Conservation (phyloP, 23 red algal genomes). For the Gracilaria gracilis region DNA sequence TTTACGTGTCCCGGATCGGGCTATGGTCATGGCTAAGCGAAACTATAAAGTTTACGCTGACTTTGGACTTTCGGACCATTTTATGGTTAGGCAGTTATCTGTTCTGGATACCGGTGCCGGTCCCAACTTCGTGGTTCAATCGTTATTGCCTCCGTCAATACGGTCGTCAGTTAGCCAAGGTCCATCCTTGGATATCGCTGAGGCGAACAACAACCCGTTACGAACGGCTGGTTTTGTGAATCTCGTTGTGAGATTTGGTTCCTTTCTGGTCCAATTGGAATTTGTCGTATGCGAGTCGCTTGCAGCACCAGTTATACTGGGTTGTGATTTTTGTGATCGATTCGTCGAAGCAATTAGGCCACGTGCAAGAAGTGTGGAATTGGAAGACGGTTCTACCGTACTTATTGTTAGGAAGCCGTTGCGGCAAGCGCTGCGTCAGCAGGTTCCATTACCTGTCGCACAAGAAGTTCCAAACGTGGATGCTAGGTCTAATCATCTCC, state of each 20-base stretch:
- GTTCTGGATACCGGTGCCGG: background rate
- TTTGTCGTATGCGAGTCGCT: background rate
- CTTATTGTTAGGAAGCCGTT: background rate
- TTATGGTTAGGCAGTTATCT: background rate
- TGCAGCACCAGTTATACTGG: background rate
- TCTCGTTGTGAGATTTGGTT: background rate
- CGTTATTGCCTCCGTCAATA: background rate
- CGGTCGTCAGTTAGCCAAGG: background rate
- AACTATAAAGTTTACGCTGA: background rate
- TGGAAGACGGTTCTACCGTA: background rate
- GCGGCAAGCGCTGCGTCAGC: too few relatives aligned
- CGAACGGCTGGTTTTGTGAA: background rate
- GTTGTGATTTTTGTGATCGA: background rate
- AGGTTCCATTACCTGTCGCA: too few relatives aligned
- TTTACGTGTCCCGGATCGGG: background rate
- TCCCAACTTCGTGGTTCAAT: background rate
- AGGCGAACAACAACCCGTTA: background rate
- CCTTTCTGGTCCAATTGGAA: background rate
- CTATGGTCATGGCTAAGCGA: background rate
- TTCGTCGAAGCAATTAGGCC: background rate
- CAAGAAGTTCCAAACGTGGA: too few relatives aligned
- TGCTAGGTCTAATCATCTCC: too few relatives aligned
- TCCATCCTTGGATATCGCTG: background rate
- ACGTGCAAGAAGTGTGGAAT: background rate
- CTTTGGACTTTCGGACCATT: background rate